phyloP scores from a whole-genome alignment of 306 rosid species.

The Clitoria ternatea region DNA sequence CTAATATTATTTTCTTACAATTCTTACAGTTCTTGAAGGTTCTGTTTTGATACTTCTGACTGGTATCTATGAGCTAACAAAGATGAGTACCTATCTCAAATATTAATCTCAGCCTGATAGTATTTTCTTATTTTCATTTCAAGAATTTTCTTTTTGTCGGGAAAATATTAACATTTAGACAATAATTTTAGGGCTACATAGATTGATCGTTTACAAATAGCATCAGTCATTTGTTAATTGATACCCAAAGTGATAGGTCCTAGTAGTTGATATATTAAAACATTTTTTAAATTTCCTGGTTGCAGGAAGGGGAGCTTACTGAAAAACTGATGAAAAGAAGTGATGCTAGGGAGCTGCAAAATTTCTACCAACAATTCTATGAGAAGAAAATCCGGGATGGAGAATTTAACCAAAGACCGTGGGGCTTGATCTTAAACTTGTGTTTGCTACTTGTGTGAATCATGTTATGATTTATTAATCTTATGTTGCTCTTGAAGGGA shows the following conservation, averaged over 20 bases:
- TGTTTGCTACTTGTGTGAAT: constrained; percentile 16
- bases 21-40: neutral
- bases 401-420: constrained; percentile 71
- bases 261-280: neutral
- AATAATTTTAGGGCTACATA: neutral
- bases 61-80: neutral
- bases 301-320: constrained; percentile 67
- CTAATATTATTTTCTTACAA: constrained; percentile 19
- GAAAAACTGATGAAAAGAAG: constrained; percentile 19
- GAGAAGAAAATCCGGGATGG: constrained; percentile 54
- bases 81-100: constrained; percentile 11
- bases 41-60: constrained; percentile 9
- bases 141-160: neutral
- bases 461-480: constrained; percentile 14
- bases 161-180: neutral
- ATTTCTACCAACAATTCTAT: constrained; percentile 59
- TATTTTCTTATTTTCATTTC: neutral
- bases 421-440: constrained; percentile 47
- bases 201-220: neutral
- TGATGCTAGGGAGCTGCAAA: constrained; percentile 58
- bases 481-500: constrained; percentile 56
- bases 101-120: neutral
- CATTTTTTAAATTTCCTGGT: neutral
- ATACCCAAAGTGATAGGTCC: neutral
- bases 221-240: neutral